Evolutionary conservation across 106 monocot species (phyloP).

Genomic region (Narthecium ossifragum): DNA sequence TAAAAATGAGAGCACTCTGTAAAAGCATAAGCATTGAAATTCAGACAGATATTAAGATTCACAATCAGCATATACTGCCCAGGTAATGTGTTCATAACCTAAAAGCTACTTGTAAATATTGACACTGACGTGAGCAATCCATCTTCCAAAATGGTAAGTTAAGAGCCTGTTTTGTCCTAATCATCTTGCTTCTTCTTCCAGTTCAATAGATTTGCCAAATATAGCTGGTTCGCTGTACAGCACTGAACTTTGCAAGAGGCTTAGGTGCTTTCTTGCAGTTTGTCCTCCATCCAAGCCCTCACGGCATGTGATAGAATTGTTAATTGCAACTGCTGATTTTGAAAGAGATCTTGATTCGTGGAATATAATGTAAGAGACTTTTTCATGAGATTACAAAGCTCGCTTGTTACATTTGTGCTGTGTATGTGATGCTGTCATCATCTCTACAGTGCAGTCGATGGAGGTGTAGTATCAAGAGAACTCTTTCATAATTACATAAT

Average conservation of each 20-base stretch:
- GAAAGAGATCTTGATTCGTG: slow-evolving; percentile 90
- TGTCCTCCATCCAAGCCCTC: slow-evolving; percentile 79
- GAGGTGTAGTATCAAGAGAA: slow-evolving; percentile 75
- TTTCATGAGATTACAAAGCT: too few species aligned
- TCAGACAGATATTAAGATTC: slow-evolving; percentile 87
- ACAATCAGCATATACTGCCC: slow-evolving; percentile 84
- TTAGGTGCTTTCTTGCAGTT: slow-evolving; percentile 59
- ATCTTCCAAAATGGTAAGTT: too few species aligned
- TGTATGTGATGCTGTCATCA: too few species aligned
- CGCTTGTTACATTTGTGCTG: too few species aligned
- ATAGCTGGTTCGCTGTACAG: slow-evolving; percentile 77
- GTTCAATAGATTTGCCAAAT: slow-evolving; percentile 92
- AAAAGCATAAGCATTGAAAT: slow-evolving; percentile 69
- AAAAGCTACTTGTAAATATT: too few species aligned
- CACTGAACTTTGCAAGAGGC: slow-evolving; percentile 56
- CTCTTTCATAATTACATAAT: slow-evolving; percentile 84
- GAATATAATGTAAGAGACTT: slow-evolving; percentile 69
- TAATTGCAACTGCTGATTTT: slow-evolving; percentile 77
- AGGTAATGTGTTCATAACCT: slow-evolving; percentile 40
- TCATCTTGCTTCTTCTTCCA: slow-evolving; percentile 19
- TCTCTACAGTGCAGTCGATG: slow-evolving; percentile 49
- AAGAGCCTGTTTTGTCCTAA: background rate
- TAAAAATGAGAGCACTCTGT: slow-evolving; percentile 83
- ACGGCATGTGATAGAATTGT: slow-evolving; percentile 60
- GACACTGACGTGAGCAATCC: too few species aligned